Evolutionary conservation across 768 basidiomycete genomes (phyloP), one percentile per base, ranked within the genome.

Genomic region (Boletus rubescentipes): DNA sequence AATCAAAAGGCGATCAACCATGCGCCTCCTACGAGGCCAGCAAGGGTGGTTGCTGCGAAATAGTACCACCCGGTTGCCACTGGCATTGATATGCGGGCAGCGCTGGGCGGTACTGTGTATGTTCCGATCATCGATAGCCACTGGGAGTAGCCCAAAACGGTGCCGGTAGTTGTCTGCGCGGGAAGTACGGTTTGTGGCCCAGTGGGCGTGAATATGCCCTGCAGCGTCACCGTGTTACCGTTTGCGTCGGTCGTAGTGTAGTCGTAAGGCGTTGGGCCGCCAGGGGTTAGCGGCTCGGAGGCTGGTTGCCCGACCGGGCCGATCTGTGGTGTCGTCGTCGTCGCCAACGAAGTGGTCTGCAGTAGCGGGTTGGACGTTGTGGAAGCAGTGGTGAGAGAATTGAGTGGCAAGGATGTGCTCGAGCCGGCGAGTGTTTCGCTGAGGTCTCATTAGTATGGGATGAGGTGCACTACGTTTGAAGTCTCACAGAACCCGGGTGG

Each of bases 241-340:
- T 41, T 53, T 46, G 72, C 72, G 39, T 74, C 58, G 49, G 66
- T 71, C 0, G 82, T 83, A 30, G 80, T 82, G 57, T 82, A 83
- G 2, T 66, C 66, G 62, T 73, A 83, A 0, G 79, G 79, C 0
- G 78, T 82, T 29, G 76, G 75, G 2, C 76, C 81, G 7, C 77
- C 76, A 31, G 80, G 72, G 3, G 69, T 62, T 20, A 59, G 67
- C 3, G 66, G 68, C 23, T 69, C 72, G 5, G 78, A 30, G 3
- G 62, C 74, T 21, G 84, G 83, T 58, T 79, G 77, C 8, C 78
- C 86, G 0, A 87, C 85, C 4, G 85, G 66, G 21, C 51, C 70
- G 49, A 44, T 62, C 12, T 42, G 53, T n/a, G 39, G 49, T 23
- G 62, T 8, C 9, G 71, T 48, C 16, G 71, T 47, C 5, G 63